These are phyloP conservation scores for Diaporthe sp. DNA, from an alignment of 2,329 filamentous ascomycete genomes.

Conservation along the genomic window DNA sequence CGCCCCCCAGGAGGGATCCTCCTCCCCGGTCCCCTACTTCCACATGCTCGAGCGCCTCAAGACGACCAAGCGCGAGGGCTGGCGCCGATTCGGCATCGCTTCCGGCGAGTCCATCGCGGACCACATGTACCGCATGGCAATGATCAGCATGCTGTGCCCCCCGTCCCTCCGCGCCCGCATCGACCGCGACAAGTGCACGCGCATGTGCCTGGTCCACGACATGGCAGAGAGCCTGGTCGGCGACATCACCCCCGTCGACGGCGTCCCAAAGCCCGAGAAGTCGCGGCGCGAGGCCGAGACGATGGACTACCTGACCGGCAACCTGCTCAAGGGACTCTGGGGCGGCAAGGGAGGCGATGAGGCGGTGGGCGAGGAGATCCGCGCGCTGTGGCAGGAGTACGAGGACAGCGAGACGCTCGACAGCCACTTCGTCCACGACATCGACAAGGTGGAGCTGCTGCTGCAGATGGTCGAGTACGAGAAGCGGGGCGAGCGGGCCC, in stretches of 20 bases:
- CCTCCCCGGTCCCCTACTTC: slow-evolving; percentile 89
- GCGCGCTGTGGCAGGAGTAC: slow-evolving; percentile 92
- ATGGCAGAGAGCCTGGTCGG: slow-evolving; percentile 97
- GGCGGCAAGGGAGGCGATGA: slow-evolving; percentile 60
- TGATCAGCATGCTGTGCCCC: slow-evolving; percentile 93
- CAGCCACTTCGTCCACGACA: slow-evolving; percentile 91
- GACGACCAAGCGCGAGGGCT: slow-evolving; percentile 95
- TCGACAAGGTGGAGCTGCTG: slow-evolving; percentile 96
- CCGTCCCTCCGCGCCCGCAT: slow-evolving; percentile 76
- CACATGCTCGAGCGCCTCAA: slow-evolving; percentile 94
- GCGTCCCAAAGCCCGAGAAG: slow-evolving; percentile 88
- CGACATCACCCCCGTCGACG: slow-evolving; percentile 95
- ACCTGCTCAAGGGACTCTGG: slow-evolving; percentile 78
- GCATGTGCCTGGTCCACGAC: slow-evolving; percentile 96
- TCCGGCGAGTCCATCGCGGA: slow-evolving; percentile 91
- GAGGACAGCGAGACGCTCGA: slow-evolving; percentile 88
- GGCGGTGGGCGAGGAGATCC: slow-evolving; percentile 73
- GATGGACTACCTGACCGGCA: slow-evolving; percentile 88
- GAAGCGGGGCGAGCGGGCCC: slow-evolving; percentile 69
- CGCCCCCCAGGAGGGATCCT: slow-evolving; percentile 67
- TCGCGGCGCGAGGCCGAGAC: slow-evolving; percentile 85
- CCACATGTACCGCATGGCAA: slow-evolving; percentile 99
- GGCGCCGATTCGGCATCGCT: slow-evolving; percentile 85
- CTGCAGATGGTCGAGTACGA: slow-evolving; percentile 98
- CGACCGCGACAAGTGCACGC: slow-evolving; percentile 85